Evolutionary conservation across 257 asterid species (phyloP), one percentile per base, ranked within the genome.

Genomic region (Paulownia fortunei): DNA sequence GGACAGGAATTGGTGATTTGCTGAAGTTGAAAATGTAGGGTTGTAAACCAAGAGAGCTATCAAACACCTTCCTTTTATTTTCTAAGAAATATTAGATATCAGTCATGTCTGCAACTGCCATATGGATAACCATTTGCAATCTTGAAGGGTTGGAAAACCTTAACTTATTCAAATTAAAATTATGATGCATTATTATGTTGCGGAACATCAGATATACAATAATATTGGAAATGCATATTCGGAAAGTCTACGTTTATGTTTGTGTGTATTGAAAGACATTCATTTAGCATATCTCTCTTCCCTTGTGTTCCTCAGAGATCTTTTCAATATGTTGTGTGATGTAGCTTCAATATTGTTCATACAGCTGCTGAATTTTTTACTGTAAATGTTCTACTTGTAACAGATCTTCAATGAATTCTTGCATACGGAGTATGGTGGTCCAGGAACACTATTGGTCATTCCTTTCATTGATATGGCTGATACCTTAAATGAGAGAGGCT

Each of bases 381-480:
- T 69, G 8, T 2, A 37, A 2, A 6, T 54, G 15, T 72, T 21
- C 11, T 27, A 19, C 56, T 77, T 70, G 65, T 27, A 26, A 76
- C 92, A 94, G 98, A 92, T 94, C 64, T 86, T 94, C 72, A 82
- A 68, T 36, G 87, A 82, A 2, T 94, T 94, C 89, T 81, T 94
- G 87, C 97, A 92, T 51, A 73, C 93, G 9, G 96, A 94, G 79
- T 94, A 94, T 59, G 97, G 98, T 4, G 98, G 98, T 67, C 98
- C 98, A 10, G 98, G 97, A 74, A 92, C 98, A 8, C 87, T 94
- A 44, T 70, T 94, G 89, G 97, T 94, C 6, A 58, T 76, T 26
- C 98, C 98, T 7, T 94, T 94, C 86, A 80, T 92, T 10, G 97
- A 94, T 78, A 94, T 92, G 97, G 97, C 97, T 10, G 95, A 94